These are phyloP conservation scores for Cladosporium sp. DNA, from an alignment of 2,329 filamentous ascomycete genomes.

Conservation along the genomic window DNA sequence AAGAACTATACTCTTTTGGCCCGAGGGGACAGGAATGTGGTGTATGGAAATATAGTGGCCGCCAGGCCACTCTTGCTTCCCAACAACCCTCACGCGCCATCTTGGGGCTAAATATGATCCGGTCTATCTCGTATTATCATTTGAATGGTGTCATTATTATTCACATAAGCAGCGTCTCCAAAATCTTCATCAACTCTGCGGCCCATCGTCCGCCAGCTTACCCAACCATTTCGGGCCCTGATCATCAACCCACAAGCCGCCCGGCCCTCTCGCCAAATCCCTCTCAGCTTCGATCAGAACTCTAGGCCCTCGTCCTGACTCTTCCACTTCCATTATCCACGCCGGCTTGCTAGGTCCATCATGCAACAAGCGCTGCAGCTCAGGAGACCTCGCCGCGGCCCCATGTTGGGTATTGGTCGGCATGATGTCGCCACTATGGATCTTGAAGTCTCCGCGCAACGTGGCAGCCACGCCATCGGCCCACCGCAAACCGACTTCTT, in stretches of 20 bases:
- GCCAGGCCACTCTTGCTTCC: no score
- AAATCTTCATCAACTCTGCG: background rate
- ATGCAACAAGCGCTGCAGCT: constrained; percentile 1
- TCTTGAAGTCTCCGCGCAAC: constrained; percentile 26
- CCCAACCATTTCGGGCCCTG: constrained; percentile 1
- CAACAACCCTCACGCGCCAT: no score
- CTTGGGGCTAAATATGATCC: no score
- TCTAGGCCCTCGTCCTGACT: constrained; percentile 15
- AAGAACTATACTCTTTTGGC: no score
- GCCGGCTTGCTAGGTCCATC: constrained; percentile 3
- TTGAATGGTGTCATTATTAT: no score
- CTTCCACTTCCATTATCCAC: constrained; percentile 15
- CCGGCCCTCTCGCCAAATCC: constrained; percentile 3
- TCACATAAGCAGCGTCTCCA: no score
- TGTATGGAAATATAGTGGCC: no score
- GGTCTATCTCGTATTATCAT: no score
- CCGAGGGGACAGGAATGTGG: no score
- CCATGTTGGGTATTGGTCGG: background rate
- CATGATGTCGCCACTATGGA: constrained; percentile 16
- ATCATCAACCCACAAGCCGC: background rate
- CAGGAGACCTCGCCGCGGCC: background rate
- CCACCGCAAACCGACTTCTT: constrained; percentile 26
- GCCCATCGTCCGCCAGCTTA: background rate
- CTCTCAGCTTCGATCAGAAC: constrained; percentile 16
- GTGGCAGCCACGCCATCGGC: constrained; percentile 28